Evolutionary conservation across 176 grass and related monocot genomes (phyloP), one percentile per base, ranked within the genome.

Genomic region (Cenchrus fungigraminus): DNA sequence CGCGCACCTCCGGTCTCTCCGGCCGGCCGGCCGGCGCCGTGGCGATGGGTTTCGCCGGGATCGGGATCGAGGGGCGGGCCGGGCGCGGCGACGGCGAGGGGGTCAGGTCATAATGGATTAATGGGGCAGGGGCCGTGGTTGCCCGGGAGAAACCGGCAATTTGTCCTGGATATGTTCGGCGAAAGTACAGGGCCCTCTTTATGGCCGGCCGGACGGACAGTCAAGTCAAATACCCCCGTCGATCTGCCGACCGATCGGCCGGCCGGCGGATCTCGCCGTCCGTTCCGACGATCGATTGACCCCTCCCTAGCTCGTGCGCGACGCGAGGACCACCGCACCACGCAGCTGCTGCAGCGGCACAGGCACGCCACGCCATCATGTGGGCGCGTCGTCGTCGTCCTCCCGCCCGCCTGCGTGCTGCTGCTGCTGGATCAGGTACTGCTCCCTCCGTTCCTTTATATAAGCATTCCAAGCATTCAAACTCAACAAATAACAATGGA

Each of bases 131-230:
- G n/a, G 37, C n/a, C 49, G 31, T 46, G 52, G 64, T 50, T 76
- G 79, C 73, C 64, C 44, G 79, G 45, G 86, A 71, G 79, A 77
- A 71, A 15, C 64, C 86, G 47, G 72, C 72, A 69, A 16, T 28
- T 82, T 77, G 86, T 77, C 86, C 64, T 77, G 53, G 6, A 60
- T 29, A 44, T 61, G 79, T 31, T 65, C 32, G 63, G 79, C 79
- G 20, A 52, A 82, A 70, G 86, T 82, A 82, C 72, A 71, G 80
- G 53, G 67, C 13, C 0, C 80, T 52, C 52, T 59, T 82, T 71
- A 82, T 71, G 80, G 66, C 13, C 34, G 37, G 37, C 2, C 37
- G 37, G 37, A 40, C 66, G 79, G 32, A 31, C 79, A 29, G 79
- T 19, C 52, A 59, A 65, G 37, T 40, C 37, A 40, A 46, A 16